Conservation (phyloP, 352 stramenopile species). For the Phytophthora pluvialis region DNA sequence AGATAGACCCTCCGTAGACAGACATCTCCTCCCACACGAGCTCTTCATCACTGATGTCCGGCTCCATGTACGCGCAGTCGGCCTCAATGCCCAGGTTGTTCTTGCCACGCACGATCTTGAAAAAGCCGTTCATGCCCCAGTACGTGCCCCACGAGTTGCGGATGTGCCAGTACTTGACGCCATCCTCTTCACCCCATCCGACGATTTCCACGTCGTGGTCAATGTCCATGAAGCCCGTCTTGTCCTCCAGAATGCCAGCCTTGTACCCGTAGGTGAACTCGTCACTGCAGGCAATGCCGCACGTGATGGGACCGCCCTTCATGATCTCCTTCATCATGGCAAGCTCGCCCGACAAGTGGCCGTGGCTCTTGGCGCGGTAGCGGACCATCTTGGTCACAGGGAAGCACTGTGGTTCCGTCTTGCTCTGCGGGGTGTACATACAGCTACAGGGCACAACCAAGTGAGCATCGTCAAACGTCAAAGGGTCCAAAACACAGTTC, state of each 20-base stretch:
- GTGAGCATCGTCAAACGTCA: not conserved
- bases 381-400: constrained; percentile 81
- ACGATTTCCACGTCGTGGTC: constrained; percentile 87
- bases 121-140: constrained; percentile 97
- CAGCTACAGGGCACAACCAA: constrained; percentile 48
- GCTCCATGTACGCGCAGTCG: constrained; percentile 90
- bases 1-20: constrained; percentile 78
- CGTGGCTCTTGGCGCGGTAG: constrained; percentile 79
- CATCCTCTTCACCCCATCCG: constrained; percentile 93
- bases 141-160: constrained; percentile 95
- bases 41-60: constrained; percentile 82
- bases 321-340: constrained; percentile 88
- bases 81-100: constrained; percentile 94
- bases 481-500: not conserved
- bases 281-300: constrained; percentile 92
- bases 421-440: constrained; percentile 76
- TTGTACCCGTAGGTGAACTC: constrained; percentile 92
- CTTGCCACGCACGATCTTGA: constrained; percentile 92
- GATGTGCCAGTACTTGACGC: constrained; percentile 97
- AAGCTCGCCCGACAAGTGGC: constrained; percentile 69
- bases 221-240: constrained; percentile 85
- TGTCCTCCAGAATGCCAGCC: constrained; percentile 92
- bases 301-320: constrained; percentile 90
- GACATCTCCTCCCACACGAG: constrained; percentile 83
- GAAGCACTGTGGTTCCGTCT: constrained; percentile 55